A percentile compares a stretch with the other conserved stretches of the same genome.
These are phyloP conservation scores for Ganoderma resinaceum DNA, from an alignment of 1,284 basidiomycete species.

Conservation along the genomic window DNA sequence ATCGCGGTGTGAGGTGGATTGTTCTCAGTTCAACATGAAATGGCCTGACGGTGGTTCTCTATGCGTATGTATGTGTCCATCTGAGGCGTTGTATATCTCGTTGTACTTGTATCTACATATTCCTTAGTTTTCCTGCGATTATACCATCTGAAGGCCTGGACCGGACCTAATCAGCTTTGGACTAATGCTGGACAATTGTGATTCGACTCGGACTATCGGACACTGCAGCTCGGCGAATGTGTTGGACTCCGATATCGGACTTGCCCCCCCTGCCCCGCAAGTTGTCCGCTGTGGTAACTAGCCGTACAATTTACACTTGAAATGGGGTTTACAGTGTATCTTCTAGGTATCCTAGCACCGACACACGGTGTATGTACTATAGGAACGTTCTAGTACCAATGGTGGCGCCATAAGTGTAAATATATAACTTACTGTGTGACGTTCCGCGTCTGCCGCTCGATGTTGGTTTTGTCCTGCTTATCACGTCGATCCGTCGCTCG, in stretches of 20 bases:
- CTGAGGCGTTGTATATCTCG: neutral
- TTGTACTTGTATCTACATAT: conserved; percentile 18
- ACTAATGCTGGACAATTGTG: neutral
- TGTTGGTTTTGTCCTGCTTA: neutral
- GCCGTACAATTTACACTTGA: too few species aligned
- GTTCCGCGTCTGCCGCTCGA: neutral
- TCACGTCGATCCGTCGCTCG: neutral
- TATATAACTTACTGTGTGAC: neutral
- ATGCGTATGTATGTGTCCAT: neutral
- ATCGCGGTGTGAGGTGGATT: conserved; percentile 32
- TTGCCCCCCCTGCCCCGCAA: neutral
- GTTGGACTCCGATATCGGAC: neutral
- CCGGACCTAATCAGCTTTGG: neutral
- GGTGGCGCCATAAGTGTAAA: neutral
- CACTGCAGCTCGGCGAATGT: neutral
- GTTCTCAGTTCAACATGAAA: neutral
- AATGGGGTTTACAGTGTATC: too few species aligned
- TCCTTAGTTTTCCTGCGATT: neutral
- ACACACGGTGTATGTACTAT: too few species aligned
- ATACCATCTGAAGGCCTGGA: neutral
- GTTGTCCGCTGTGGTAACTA: too few species aligned
- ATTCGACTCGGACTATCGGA: neutral
- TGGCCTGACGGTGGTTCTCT: too few species aligned
- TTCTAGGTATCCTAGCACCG: too few species aligned
- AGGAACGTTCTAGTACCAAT: too few species aligned